Percentiles rank a stretch among this genome's conserved stretches.
phyloP scores from a whole-genome alignment of 495 filamentous ascomycete genomes.

The Podospora pseudoanserina region DNA sequence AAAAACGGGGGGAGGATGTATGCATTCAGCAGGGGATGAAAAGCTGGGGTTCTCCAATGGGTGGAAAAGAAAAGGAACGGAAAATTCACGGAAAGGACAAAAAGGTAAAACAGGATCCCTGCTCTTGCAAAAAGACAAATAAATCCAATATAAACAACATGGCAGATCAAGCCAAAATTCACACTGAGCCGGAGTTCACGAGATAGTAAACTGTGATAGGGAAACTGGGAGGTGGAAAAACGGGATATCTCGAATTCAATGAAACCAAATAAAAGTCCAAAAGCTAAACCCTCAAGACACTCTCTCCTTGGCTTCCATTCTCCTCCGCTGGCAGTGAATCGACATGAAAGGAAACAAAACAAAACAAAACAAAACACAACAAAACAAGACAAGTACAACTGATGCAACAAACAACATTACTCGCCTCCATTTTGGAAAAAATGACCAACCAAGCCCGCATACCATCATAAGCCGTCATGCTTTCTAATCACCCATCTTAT shows the following conservation, averaged over 20 bases:
- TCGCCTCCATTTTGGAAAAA: background rate
- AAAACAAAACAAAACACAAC: background rate
- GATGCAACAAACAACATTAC: background rate
- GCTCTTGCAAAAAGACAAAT: background rate
- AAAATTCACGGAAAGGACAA: background rate
- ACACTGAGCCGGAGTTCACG: no score
- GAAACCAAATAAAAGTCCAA: background rate
- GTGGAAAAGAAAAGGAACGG: background rate
- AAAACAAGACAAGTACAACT: background rate
- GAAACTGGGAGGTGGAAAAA: background rate
- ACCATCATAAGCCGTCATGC: background rate
- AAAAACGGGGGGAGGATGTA: background rate
- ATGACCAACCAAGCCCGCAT: background rate
- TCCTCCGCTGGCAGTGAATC: background rate
- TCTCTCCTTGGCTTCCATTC: background rate
- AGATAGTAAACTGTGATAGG: background rate
- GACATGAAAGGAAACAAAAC: background rate
- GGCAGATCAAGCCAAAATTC: background rate
- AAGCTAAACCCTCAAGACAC: background rate
- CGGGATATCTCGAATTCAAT: slow-evolving; percentile 12
- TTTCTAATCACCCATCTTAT: slow-evolving; percentile 22
- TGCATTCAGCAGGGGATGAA: background rate
- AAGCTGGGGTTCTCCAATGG: background rate
- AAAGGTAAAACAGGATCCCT: background rate
- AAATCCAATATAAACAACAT: background rate